phyloP scores from a whole-genome alignment of 106 monocot genomes.

The Allium cepa region DNA sequence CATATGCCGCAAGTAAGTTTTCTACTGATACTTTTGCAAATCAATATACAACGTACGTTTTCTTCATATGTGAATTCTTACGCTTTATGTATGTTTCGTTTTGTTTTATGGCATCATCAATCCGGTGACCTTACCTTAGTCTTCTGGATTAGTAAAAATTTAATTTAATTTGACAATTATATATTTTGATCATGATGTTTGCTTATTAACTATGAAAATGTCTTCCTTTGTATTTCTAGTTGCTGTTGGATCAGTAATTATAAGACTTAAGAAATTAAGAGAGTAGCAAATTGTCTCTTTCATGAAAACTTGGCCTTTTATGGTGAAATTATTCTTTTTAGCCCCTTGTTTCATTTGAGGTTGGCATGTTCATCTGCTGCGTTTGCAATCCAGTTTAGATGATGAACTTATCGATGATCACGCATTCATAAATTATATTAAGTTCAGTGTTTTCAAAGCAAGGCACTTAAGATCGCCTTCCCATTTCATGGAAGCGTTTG shows the following conservation, averaged over 20 bases:
- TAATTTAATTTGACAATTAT: neutral
- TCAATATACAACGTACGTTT: too few species aligned
- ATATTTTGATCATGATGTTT: neutral
- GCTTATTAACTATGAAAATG: neutral
- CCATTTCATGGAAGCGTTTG: conserved; percentile 6
- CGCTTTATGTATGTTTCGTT: neutral
- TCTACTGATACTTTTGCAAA: neutral
- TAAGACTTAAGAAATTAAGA: too few species aligned
- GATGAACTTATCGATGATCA: too few species aligned
- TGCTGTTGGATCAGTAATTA: neutral
- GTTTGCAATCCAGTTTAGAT: too few species aligned
- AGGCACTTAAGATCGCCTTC: conserved; percentile 12
- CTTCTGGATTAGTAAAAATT: neutral
- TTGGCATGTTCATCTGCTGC: too few species aligned
- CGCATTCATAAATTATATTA: too few species aligned
- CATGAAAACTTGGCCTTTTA: too few species aligned
- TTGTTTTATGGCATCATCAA: too few species aligned
- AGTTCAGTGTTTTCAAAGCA: neutral
- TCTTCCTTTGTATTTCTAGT: neutral
- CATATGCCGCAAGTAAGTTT: conserved; percentile 45
- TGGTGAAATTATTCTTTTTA: too few species aligned
- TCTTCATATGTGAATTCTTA: neutral
- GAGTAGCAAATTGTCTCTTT: too few species aligned
- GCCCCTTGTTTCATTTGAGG: too few species aligned
- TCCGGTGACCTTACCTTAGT: too few species aligned